phyloP scores from a whole-genome alignment of 2,329 filamentous ascomycete genomes.

The Nothopassalora personata region DNA sequence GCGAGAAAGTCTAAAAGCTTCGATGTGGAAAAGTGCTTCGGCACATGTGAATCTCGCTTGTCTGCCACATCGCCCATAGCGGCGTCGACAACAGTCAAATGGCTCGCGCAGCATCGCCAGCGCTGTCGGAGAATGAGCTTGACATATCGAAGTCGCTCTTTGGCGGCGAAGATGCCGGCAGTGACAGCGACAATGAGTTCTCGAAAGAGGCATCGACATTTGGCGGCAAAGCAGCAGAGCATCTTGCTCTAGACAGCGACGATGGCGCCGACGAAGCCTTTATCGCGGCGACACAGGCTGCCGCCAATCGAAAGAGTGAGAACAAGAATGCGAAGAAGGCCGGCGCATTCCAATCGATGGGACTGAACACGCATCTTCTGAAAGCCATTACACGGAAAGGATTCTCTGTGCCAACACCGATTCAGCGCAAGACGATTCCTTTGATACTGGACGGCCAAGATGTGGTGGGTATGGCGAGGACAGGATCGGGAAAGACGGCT shows the following conservation, averaged over 20 bases:
- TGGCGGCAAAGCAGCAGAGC: slow-evolving; percentile 5
- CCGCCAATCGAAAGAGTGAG: slow-evolving; percentile 77
- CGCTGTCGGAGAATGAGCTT: slow-evolving; percentile 81
- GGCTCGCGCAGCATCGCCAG: slow-evolving; percentile 64
- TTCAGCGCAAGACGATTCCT: slow-evolving; percentile 94
- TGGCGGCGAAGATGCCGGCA: slow-evolving; percentile 48
- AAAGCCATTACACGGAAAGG: slow-evolving; percentile 92
- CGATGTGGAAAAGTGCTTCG: neutral
- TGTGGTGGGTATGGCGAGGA: slow-evolving; percentile 98
- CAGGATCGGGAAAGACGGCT: slow-evolving; percentile 97
- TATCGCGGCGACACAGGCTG: slow-evolving; percentile 81
- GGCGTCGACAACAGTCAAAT: slow-evolving; percentile 6
- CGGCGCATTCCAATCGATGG: slow-evolving; percentile 94
- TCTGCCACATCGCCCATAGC: neutral
- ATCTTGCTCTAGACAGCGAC: slow-evolving; percentile 11
- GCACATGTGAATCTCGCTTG: neutral
- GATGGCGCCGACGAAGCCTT: slow-evolving; percentile 58
- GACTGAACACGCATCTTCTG: slow-evolving; percentile 73
- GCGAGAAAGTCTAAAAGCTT: neutral
- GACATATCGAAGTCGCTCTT: slow-evolving; percentile 75
- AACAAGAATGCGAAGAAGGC: slow-evolving; percentile 89
- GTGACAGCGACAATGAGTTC: slow-evolving; percentile 36
- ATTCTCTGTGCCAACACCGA: slow-evolving; percentile 92
- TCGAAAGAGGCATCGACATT: slow-evolving; percentile 5
- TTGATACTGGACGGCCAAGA: slow-evolving; percentile 84